phyloP scores from a whole-genome alignment of 1,139 yeast species.

The Hansenula sp. region DNA sequence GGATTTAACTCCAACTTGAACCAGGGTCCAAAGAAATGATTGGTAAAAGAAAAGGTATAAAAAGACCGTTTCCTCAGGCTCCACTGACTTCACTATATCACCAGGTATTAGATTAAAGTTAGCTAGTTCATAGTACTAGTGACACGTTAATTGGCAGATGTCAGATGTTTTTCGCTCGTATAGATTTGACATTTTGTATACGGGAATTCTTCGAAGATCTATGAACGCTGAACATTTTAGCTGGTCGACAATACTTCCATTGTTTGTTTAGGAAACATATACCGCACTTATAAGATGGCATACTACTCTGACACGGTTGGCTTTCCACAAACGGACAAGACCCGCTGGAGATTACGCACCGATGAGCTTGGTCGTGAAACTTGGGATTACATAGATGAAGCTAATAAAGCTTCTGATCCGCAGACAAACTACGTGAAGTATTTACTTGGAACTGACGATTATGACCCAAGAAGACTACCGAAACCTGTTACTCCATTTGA shows the following conservation, averaged over 20 bases:
- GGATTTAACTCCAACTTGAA: no score
- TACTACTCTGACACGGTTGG: slow-evolving; percentile 63
- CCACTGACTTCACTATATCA: no score
- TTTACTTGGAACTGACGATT: slow-evolving; percentile 41
- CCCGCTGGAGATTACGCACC: slow-evolving; percentile 71
- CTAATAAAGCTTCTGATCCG: slow-evolving; percentile 36
- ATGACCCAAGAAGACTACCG: slow-evolving; percentile 38
- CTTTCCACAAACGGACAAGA: slow-evolving; percentile 62
- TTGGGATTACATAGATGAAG: slow-evolving; percentile 66
- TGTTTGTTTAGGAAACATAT: neutral
- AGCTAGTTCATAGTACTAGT: no score
- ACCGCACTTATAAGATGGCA: neutral
- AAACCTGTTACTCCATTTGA: slow-evolving; percentile 44
- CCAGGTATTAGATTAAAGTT: no score
- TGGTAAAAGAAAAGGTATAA: no score
- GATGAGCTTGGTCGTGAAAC: slow-evolving; percentile 72
- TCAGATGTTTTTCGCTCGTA: no score
- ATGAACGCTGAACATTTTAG: neutral
- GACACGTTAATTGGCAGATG: no score
- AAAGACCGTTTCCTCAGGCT: no score
- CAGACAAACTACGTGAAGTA: slow-evolving; percentile 61
- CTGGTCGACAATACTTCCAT: neutral
- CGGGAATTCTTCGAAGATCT: no score
- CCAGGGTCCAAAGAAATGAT: no score
- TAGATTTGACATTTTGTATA: no score